Conservation (phyloP, 192 early-diverging fungal species). For the Dissophora globulifera region DNA sequence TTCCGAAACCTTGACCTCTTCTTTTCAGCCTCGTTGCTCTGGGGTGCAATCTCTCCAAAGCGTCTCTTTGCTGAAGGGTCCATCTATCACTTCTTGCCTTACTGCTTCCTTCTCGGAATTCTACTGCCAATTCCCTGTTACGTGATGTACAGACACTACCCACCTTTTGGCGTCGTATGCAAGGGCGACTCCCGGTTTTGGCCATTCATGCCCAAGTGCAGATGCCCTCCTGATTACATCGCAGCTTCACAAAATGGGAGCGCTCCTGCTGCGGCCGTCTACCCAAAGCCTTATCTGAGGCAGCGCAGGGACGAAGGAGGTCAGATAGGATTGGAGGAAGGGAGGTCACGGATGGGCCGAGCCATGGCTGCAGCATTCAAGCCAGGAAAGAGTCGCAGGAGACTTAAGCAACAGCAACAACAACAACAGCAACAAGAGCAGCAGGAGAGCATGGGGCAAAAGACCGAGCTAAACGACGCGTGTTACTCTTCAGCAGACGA, state of each 20-base stretch:
- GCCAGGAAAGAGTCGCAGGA: no score
- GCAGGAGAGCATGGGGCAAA: no score
- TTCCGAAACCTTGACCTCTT: conserved; percentile 44
- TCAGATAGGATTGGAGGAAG: conserved; percentile 10
- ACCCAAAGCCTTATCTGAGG: not conserved
- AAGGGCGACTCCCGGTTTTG: conserved; percentile 12
- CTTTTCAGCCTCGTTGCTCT: conserved; percentile 39
- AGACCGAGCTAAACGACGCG: no score
- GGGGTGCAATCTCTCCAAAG: conserved; percentile 43
- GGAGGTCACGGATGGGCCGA: not conserved
- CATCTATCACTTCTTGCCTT: conserved; percentile 33
- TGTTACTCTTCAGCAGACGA: no score
- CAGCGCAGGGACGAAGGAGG: no score
- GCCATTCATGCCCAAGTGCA: conserved; percentile 31
- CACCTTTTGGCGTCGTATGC: conserved; percentile 27
- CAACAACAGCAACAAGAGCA: no score
- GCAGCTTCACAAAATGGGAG: not conserved
- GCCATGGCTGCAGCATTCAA: no score
- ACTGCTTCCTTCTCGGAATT: conserved; percentile 37
- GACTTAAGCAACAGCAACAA: no score
- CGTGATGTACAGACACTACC: conserved; percentile 33
- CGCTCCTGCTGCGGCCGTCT: not conserved
- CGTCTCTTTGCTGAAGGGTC: conserved; percentile 15
- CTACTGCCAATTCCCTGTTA: conserved; percentile 42
- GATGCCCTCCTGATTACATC: conserved; percentile 4